Percentiles rank a stretch among this genome's conserved stretches.
phyloP scores from a whole-genome alignment of 768 basidiomycete species.

The Mrakia hoshinonis region DNA sequence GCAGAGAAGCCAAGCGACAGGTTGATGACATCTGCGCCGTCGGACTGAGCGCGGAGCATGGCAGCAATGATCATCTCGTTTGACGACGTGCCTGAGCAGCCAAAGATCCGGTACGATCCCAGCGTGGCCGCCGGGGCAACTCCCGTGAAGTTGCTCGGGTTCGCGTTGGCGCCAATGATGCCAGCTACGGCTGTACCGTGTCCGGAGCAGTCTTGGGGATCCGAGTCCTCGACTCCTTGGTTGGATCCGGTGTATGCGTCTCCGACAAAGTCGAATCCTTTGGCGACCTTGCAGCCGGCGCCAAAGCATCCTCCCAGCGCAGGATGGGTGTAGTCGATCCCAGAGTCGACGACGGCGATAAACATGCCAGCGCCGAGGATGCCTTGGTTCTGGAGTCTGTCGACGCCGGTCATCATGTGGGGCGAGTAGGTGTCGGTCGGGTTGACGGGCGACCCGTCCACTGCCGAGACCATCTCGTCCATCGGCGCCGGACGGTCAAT shows the following conservation, averaged over 20 bases:
- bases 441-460: constrained; percentile 6
- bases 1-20: constrained; percentile 54
- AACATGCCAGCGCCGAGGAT: constrained; percentile 58
- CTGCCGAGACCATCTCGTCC: not conserved
- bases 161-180: constrained; percentile 50
- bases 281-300: constrained; percentile 3
- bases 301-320: constrained; percentile 25
- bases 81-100: constrained; percentile 48
- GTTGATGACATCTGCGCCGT: constrained; percentile 52
- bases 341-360: constrained; percentile 53
- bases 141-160: constrained; percentile 41
- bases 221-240: constrained; percentile 33
- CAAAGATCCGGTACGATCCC: constrained; percentile 49
- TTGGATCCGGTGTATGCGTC: constrained; percentile 19
- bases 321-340: constrained; percentile 21
- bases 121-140: constrained; percentile 57
- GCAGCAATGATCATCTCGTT: constrained; percentile 46
- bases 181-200: constrained; percentile 45
- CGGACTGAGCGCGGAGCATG: constrained; percentile 40
- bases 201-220: constrained; percentile 38
- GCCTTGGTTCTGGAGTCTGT: constrained; percentile 56
- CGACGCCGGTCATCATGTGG: constrained; percentile 46
- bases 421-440: constrained; percentile 21
- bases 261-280: constrained; percentile 25
- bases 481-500: constrained; percentile 6